A percentile compares a stretch with the other conserved stretches of the same genome.
phyloP scores from a whole-genome alignment of 1,284 basidiomycete species.

The Tylopilus sp. region DNA sequence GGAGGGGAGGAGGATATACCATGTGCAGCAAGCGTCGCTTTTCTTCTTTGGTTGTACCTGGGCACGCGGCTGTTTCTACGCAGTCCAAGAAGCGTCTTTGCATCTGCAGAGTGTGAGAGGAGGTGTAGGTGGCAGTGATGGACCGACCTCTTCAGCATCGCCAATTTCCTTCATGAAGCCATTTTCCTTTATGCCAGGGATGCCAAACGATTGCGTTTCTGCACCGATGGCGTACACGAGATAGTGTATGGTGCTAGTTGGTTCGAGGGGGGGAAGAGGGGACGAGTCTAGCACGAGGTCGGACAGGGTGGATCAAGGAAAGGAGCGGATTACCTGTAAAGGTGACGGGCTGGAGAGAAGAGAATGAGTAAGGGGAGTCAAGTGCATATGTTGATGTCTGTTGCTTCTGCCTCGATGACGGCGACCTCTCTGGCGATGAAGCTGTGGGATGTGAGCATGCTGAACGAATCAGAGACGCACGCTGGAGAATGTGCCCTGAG shows the following conservation, averaged over 20 bases:
- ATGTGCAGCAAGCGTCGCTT: constrained; percentile 90
- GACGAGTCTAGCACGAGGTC: constrained; percentile 29
- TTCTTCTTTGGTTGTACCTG: constrained; percentile 81
- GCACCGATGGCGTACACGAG: constrained; percentile 95
- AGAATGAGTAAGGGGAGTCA: no score
- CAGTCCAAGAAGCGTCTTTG: constrained; percentile 77
- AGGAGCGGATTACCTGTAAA: constrained; percentile 61
- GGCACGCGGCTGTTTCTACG: constrained; percentile 92
- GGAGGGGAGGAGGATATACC: constrained; percentile 35
- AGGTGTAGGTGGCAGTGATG: not conserved
- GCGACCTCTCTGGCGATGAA: constrained; percentile 87
- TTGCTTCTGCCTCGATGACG: constrained; percentile 92
- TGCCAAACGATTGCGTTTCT: constrained; percentile 95
- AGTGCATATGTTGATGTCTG: constrained; percentile 74
- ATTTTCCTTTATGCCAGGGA: constrained; percentile 89
- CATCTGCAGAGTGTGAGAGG: constrained; percentile 45
- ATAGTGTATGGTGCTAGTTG: constrained; percentile 81
- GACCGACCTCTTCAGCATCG: constrained; percentile 81
- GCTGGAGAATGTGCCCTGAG: constrained; percentile 85
- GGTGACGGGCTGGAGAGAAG: no score
- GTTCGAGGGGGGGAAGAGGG: constrained; percentile 28
- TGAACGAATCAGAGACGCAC: constrained; percentile 27
- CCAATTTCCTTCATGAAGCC: constrained; percentile 97
- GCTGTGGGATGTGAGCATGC: constrained; percentile 32
- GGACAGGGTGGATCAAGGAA: not conserved